A percentile compares a stretch with the other conserved stretches of the same genome.
phyloP scores from a whole-genome alignment of 169 alveolate genomes.

The Plasmodium relictum region DNA sequence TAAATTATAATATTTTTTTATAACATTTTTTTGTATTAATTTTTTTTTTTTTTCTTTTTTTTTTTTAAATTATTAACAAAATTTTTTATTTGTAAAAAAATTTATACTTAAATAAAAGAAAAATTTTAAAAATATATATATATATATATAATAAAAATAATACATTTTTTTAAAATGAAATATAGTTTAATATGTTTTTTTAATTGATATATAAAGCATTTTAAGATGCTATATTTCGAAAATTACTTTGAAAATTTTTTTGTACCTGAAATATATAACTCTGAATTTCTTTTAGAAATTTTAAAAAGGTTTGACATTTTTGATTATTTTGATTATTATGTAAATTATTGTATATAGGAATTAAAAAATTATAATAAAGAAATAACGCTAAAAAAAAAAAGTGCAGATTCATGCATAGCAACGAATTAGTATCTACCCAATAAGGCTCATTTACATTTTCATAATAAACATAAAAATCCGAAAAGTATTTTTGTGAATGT shows the following conservation, averaged over 20 bases:
- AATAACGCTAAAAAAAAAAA: slow-evolving; percentile 37
- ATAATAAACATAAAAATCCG: slow-evolving; percentile 22
- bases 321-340: background rate
- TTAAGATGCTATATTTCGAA: slow-evolving; percentile 1
- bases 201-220: no score
- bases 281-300: slow-evolving; percentile 27
- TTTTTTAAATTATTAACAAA: background rate
- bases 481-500: slow-evolving; percentile 29
- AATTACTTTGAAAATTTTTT: slow-evolving; percentile 2
- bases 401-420: slow-evolving; percentile 36
- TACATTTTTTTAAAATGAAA: no score
- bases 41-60: background rate
- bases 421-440: slow-evolving; percentile 52
- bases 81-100: background rate
- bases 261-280: slow-evolving; percentile 19
- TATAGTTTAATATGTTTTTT: no score
- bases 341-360: slow-evolving; percentile 25
- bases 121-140: background rate
- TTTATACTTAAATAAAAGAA: background rate
- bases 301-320: slow-evolving; percentile 9
- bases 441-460: slow-evolving; percentile 6
- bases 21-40: background rate
- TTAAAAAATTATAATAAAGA: slow-evolving; percentile 30
- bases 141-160: no score
- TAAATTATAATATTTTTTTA: background rate